Evolutionary conservation across 202 grass and related monocot genomes (phyloP).

Genomic region (Hordeum pubiflorum): DNA sequence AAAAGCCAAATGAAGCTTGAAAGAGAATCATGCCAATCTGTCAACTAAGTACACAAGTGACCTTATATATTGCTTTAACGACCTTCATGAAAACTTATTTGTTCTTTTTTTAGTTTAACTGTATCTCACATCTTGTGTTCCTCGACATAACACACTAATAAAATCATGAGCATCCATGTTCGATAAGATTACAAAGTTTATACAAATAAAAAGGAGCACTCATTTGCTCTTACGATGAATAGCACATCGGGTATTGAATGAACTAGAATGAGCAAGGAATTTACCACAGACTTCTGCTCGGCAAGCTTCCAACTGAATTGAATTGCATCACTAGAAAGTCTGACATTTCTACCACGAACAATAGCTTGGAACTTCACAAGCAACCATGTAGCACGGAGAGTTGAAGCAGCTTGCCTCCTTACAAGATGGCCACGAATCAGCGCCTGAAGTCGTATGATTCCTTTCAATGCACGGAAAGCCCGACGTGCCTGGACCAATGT

Average conservation of each 20-base stretch:
- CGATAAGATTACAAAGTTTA: neutral
- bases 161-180: neutral
- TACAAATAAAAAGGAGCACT: neutral
- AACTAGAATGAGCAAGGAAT: neutral
- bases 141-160: neutral
- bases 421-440: slow-evolving; percentile 83
- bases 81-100: neutral
- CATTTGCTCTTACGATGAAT: neutral
- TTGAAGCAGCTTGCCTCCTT: slow-evolving; percentile 86
- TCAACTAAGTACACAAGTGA: neutral
- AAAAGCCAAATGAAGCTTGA: neutral
- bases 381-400: slow-evolving; percentile 55
- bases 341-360: slow-evolving; percentile 55
- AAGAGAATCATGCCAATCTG: neutral
- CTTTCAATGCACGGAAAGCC: slow-evolving; percentile 73
- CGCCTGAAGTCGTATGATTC: slow-evolving; percentile 80
- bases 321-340: slow-evolving; percentile 31
- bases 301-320: slow-evolving; percentile 27
- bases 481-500: slow-evolving; percentile 55
- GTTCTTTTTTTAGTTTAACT: neutral
- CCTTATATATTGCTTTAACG: neutral
- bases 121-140: neutral
- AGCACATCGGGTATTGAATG: neutral
- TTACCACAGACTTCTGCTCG: slow-evolving; percentile 36
- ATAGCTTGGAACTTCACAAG: slow-evolving; percentile 78